Evolutionary conservation across 129 eudicot species (phyloP).

Genomic region (Gnaphalium uliginosum): DNA sequence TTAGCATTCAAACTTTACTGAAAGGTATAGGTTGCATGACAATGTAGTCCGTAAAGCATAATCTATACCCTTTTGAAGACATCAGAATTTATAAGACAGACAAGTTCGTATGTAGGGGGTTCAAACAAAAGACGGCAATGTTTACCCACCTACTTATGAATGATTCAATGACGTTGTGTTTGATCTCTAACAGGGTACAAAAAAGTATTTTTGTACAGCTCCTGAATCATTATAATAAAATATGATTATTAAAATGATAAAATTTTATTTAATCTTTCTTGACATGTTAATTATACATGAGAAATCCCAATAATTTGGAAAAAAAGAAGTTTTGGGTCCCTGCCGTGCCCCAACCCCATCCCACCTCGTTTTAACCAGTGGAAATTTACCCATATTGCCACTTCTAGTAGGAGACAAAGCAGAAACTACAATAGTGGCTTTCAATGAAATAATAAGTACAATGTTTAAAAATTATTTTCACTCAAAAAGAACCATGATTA

Average conservation of each 20-base stretch:
- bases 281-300: not conserved
- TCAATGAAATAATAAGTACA: not conserved
- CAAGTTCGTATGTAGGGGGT: not conserved
- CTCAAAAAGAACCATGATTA: slow-evolving; percentile 8
- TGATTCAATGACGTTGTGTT: not conserved
- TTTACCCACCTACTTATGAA: not conserved
- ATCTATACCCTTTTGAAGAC: not conserved
- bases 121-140: not conserved
- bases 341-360: not conserved
- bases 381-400: not conserved
- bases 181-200: not conserved
- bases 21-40: not conserved
- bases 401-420: not conserved
- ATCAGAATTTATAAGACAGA: not conserved
- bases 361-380: not conserved
- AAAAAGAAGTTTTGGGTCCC: not conserved
- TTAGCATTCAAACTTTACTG: not conserved
- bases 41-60: not conserved
- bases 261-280: not conserved
- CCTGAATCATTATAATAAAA: not conserved
- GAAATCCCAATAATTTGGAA: not conserved
- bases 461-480: not conserved
- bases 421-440: not conserved
- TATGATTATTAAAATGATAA: not conserved
- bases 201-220: not conserved